These are phyloP conservation scores for Nyctanthes arbortristis DNA, from an alignment of 257 asterid genomes.

Conservation along the genomic window DNA sequence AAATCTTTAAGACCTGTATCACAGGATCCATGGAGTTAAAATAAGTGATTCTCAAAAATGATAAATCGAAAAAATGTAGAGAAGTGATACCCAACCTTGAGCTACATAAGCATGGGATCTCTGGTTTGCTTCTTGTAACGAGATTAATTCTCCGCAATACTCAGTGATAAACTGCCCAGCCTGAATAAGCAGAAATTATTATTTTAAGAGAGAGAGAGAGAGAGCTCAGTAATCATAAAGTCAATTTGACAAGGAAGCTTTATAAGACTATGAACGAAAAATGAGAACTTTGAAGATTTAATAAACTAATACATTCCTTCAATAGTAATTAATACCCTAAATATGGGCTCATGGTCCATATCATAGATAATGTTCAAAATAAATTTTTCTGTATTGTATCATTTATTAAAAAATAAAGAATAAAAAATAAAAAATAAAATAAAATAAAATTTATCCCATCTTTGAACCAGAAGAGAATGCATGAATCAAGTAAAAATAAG, in stretches of 20 bases:
- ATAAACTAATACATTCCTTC: conserved; percentile 16
- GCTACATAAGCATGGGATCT: conserved; percentile 77
- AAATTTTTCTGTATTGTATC: no score
- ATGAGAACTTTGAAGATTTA: conserved; percentile 13
- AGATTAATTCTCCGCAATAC: conserved; percentile 89
- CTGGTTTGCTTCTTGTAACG: conserved; percentile 63
- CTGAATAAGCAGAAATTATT: conserved; percentile 39
- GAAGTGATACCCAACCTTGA: conserved; percentile 51
- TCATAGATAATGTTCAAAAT: background rate
- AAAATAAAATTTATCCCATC: background rate
- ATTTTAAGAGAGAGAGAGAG: no score
- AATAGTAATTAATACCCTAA: no score
- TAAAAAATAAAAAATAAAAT: no score
- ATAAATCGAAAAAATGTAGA: conserved; percentile 16
- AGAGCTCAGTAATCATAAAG: background rate
- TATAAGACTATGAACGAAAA: background rate
- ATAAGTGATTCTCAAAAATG: conserved; percentile 22
- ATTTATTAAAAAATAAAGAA: no score
- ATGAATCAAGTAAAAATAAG: background rate
- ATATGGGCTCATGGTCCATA: background rate
- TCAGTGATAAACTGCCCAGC: conserved; percentile 87
- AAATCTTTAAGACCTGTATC: conserved; percentile 73
- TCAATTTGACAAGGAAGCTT: background rate
- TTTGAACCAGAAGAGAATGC: background rate
- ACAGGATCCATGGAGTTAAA: conserved; percentile 24